phyloP scores from a whole-genome alignment of 2,329 filamentous ascomycete genomes.

The Septoria petroselini region DNA sequence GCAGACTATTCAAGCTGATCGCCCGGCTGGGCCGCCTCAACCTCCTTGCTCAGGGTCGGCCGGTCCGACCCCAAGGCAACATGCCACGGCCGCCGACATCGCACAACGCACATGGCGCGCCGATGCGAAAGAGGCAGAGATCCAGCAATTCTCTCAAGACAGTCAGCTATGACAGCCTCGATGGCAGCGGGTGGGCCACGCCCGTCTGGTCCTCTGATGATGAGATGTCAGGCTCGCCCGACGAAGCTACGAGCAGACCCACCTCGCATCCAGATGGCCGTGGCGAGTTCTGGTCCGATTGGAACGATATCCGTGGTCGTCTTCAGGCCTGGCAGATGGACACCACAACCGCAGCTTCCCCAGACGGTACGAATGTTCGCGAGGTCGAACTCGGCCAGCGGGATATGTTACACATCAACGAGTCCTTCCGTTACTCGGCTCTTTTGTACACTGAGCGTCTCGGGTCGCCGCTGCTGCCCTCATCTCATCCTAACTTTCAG shows the following conservation, averaged over 20 bases:
- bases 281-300: constrained; percentile 74
- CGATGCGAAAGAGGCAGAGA: constrained; percentile 9
- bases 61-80: constrained; percentile 36
- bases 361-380: constrained; percentile 31
- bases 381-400: constrained; percentile 49
- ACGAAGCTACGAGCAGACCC: constrained; percentile 29
- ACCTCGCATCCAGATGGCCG: constrained; percentile 47
- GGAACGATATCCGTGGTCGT: constrained; percentile 72
- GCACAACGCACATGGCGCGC: constrained; percentile 21
- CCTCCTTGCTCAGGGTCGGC: constrained; percentile 68
- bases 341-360: constrained; percentile 33
- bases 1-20: constrained; percentile 80
- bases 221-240: constrained; percentile 40
- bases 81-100: constrained; percentile 11
- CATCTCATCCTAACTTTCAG: constrained; percentile 74
- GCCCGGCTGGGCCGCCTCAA: constrained; percentile 81
- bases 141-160: constrained; percentile 16
- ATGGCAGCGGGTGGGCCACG: constrained; percentile 64
- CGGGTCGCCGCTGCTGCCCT: constrained; percentile 70
- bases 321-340: constrained; percentile 81
- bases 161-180: constrained; percentile 57
- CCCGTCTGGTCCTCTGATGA: constrained; percentile 30
- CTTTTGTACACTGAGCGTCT: constrained; percentile 87
- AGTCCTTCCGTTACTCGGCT: constrained; percentile 85
- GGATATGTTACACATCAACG: constrained; percentile 78